These are phyloP conservation scores for Escovopsis sp. DNA, from an alignment of 2,329 filamentous ascomycete species.

Conservation along the genomic window DNA sequence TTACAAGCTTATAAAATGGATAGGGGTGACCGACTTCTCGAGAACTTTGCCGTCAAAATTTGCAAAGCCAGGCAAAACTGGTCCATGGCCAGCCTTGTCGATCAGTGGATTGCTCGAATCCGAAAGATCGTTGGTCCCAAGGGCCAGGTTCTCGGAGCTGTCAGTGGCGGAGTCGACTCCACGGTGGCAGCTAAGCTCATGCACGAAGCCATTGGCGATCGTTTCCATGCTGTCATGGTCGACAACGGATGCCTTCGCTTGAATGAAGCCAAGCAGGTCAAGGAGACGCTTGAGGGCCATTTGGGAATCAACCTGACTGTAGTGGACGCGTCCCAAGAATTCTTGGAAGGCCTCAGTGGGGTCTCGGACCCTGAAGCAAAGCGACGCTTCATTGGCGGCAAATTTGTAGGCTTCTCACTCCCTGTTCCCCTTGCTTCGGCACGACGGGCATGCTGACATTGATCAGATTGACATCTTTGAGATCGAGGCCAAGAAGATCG, in stretches of 20 bases:
- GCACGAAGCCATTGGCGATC: slow-evolving; percentile 58
- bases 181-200: slow-evolving; percentile 80
- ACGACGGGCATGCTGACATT: slow-evolving; percentile 1
- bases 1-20: slow-evolving; percentile 31
- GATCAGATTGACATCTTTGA: slow-evolving; percentile 52
- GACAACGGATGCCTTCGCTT: slow-evolving; percentile 67
- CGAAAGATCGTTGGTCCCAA: slow-evolving; percentile 64
- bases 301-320: slow-evolving; percentile 85
- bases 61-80: slow-evolving; percentile 65
- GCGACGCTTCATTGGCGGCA: slow-evolving; percentile 77
- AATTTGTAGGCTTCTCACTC: slow-evolving; percentile 22
- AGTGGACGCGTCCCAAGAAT: slow-evolving; percentile 61
- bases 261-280: slow-evolving; percentile 69
- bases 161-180: slow-evolving; percentile 68
- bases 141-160: slow-evolving; percentile 56
- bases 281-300: slow-evolving; percentile 61
- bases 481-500: slow-evolving; percentile 54
- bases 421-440: not conserved
- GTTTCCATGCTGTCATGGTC: slow-evolving; percentile 73
- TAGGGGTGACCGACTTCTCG: slow-evolving; percentile 33
- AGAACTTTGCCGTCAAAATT: slow-evolving; percentile 74
- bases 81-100: slow-evolving; percentile 73
- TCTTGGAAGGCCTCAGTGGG: slow-evolving; percentile 62
- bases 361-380: slow-evolving; percentile 71
- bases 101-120: slow-evolving; percentile 69